Evolutionary conservation across 2,329 filamentous ascomycete species (phyloP).

Genomic region (Fusarium citri): DNA sequence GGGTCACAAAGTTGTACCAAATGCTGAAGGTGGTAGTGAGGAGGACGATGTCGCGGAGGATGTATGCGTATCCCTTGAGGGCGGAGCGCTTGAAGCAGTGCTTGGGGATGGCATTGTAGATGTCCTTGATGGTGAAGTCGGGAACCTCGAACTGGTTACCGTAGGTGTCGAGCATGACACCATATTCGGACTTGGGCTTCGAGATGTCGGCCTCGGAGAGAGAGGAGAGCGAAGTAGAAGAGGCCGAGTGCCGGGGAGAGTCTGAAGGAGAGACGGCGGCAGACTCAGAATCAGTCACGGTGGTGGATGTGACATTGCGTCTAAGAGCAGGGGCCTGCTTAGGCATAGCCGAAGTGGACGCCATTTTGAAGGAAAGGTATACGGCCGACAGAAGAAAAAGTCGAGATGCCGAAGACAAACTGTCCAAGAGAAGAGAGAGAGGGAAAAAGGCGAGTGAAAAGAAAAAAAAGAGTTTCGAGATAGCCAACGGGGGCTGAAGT

Average conservation of each 20-base stretch:
- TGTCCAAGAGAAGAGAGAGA: constrained; percentile 13
- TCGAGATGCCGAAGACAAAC: constrained; percentile 28
- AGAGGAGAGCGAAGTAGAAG: constrained; percentile 92
- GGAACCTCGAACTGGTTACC: constrained; percentile 95
- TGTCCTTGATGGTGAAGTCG: constrained; percentile 97
- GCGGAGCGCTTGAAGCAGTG: constrained; percentile 95
- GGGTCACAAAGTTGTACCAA: constrained; percentile 90
- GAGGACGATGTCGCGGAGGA: constrained; percentile 80
- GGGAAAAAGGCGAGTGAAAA: constrained; percentile 8
- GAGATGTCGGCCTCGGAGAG: constrained; percentile 73
- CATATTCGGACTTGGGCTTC: constrained; percentile 57
- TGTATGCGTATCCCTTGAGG: constrained; percentile 80
- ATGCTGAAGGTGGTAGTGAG: constrained; percentile 84
- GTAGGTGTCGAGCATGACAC: constrained; percentile 87
- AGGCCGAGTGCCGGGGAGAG: constrained; percentile 73
- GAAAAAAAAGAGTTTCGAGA: neutral
- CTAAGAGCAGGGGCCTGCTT: constrained; percentile 59
- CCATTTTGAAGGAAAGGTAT: constrained; percentile 54
- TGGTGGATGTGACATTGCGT: constrained; percentile 61
- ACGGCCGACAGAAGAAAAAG: constrained; percentile 42
- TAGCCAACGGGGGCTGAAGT: constrained; percentile 35
- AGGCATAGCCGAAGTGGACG: constrained; percentile 58
- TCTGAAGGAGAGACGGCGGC: constrained; percentile 68
- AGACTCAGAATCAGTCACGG: constrained; percentile 64
- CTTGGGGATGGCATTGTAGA: constrained; percentile 95